A percentile compares a stretch with the other conserved stretches of the same genome.
Conservation (phyloP, 164 flowering plant species). For the Aristolochia californica region DNA sequence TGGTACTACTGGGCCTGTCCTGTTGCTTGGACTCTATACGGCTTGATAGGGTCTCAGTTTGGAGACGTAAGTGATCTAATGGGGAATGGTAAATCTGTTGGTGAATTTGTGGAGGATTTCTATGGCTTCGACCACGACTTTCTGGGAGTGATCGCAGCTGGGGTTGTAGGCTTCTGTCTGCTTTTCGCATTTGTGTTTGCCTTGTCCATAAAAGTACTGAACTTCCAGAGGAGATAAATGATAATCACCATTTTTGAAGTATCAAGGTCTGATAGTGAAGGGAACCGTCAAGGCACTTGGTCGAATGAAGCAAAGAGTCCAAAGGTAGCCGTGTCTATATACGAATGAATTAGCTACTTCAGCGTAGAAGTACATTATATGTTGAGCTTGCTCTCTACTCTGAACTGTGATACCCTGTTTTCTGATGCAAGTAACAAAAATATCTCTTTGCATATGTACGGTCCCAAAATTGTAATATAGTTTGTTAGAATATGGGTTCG, state of each 20-base stretch:
- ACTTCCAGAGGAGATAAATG: constrained; percentile 34
- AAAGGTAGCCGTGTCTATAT: neutral
- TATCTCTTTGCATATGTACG: no score
- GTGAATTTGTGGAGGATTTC: constrained; percentile 18
- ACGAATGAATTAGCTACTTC: neutral
- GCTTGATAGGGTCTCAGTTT: constrained; percentile 39
- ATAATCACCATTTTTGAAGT: neutral
- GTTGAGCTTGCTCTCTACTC: neutral
- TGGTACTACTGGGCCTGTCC: constrained; percentile 47
- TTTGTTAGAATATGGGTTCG: no score
- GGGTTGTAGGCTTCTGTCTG: constrained; percentile 18
- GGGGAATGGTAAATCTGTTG: constrained; percentile 17
- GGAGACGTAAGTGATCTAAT: constrained; percentile 22
- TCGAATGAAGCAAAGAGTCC: neutral
- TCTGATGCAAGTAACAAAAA: no score
- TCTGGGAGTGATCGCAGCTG: constrained; percentile 26
- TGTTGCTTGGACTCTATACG: constrained; percentile 49
- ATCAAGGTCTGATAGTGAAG: neutral
- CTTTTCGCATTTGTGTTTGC: constrained; percentile 46
- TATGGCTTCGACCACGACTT: constrained; percentile 36
- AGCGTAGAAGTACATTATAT: neutral
- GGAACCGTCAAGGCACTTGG: neutral
- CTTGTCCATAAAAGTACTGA: constrained; percentile 27
- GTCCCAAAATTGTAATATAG: no score
- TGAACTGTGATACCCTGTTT: no score